phyloP scores from a whole-genome alignment of 2,329 filamentous ascomycete species.

The Hypoxylon sp. region DNA sequence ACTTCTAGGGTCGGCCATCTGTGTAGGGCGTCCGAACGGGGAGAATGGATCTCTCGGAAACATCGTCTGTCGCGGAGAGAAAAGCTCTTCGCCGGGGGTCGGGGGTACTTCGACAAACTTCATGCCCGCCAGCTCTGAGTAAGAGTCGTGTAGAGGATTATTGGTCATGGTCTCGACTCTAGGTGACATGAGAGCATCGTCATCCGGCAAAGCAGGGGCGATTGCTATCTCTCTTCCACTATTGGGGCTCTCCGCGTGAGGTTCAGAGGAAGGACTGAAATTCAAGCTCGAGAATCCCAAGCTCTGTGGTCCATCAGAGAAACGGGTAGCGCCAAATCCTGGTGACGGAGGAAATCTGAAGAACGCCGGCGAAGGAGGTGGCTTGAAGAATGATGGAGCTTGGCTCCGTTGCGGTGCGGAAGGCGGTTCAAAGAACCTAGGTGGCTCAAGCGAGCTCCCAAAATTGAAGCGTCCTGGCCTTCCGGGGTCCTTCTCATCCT shows the following conservation, averaged over 20 bases:
- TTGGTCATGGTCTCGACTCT: slow-evolving; percentile 79
- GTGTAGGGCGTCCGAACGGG: slow-evolving; percentile 64
- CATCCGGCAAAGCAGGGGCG: slow-evolving; percentile 55
- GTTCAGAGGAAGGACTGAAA: slow-evolving; percentile 43
- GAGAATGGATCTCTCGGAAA: slow-evolving; percentile 67
- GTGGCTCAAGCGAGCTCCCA: slow-evolving; percentile 52
- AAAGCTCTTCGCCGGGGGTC: slow-evolving; percentile 65
- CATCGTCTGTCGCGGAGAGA: slow-evolving; percentile 64
- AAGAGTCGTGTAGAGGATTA: slow-evolving; percentile 69
- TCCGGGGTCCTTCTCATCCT: slow-evolving; percentile 58
- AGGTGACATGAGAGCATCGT: slow-evolving; percentile 76
- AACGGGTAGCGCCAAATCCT: slow-evolving; percentile 58
- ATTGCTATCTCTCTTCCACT: slow-evolving; percentile 55
- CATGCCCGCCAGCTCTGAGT: slow-evolving; percentile 60
- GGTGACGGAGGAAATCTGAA: slow-evolving; percentile 53
- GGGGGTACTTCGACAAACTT: slow-evolving; percentile 66
- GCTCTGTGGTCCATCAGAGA: slow-evolving; percentile 53
- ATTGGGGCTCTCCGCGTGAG: slow-evolving; percentile 36
- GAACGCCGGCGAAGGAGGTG: slow-evolving; percentile 56
- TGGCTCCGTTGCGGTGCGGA: slow-evolving; percentile 26
- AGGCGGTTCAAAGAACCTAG: slow-evolving; percentile 53
- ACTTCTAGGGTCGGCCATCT: slow-evolving; percentile 75
- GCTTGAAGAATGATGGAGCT: slow-evolving; percentile 46
- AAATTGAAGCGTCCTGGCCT: slow-evolving; percentile 58
- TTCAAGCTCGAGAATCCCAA: slow-evolving; percentile 60